Conservation (phyloP, 2,329 filamentous ascomycete genomes). For the Trichoderma gracile region DNA sequence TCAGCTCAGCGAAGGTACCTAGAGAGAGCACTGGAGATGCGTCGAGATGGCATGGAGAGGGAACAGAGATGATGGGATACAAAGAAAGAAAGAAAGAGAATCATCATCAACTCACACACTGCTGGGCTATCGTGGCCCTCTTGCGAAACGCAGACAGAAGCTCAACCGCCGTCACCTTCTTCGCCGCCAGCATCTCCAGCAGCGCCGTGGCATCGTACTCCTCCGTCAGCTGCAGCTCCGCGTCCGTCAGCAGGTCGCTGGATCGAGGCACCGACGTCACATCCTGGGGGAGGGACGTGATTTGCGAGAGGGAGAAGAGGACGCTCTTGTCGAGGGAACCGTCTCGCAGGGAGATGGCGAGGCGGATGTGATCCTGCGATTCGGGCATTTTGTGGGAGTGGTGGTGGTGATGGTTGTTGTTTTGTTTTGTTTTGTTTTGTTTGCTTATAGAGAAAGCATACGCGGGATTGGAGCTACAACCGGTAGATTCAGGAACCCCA, state of each 20-base stretch:
- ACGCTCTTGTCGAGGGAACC: conserved; percentile 22
- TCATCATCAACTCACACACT: conserved; percentile 3
- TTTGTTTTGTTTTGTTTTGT: background rate
- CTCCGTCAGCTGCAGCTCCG: conserved; percentile 19
- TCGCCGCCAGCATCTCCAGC: conserved; percentile 20
- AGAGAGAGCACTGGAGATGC: background rate
- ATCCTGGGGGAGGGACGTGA: conserved; percentile 5
- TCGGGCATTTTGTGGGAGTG: conserved; percentile 2
- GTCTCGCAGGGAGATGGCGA: conserved; percentile 12
- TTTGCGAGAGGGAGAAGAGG: conserved; percentile 10
- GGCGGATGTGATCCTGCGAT: conserved; percentile 13
- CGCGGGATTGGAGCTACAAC: no score
- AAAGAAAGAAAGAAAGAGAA: no score
- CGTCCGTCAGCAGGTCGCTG: conserved; percentile 11
- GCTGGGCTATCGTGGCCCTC: conserved; percentile 23
- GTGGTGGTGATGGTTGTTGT: no score
- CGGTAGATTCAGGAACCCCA: no score
- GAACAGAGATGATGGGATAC: background rate
- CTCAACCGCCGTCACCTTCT: conserved; percentile 15
- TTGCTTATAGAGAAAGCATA: no score
- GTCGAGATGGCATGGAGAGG: background rate
- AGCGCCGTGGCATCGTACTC: conserved; percentile 21
- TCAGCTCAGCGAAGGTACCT: background rate
- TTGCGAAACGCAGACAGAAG: conserved; percentile 19
- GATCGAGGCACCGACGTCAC: conserved; percentile 19